phyloP scores from a whole-genome alignment of 495 filamentous ascomycete species.

The Wilcoxina mikolae region DNA sequence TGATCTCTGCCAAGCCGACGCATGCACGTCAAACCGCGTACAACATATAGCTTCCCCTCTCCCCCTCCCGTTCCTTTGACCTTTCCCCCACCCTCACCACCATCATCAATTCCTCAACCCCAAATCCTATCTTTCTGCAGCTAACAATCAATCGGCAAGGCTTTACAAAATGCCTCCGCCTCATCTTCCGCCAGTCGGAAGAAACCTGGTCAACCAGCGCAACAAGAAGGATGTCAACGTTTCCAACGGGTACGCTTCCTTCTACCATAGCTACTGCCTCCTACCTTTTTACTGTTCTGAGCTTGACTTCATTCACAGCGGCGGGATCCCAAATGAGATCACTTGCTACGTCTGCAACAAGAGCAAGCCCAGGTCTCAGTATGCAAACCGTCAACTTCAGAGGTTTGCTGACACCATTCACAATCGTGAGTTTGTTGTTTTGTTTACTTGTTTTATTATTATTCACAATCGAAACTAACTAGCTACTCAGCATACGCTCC shows the following conservation, averaged over 20 bases:
- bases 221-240: background rate
- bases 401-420: slow-evolving; percentile 12
- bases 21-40: no score
- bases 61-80: no score
- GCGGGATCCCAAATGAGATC: slow-evolving; percentile 10
- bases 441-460: background rate
- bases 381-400: slow-evolving; percentile 20
- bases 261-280: no score
- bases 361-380: slow-evolving; percentile 13
- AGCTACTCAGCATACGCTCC: slow-evolving; percentile 2
- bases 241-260: background rate
- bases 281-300: no score
- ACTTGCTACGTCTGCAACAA: slow-evolving; percentile 16
- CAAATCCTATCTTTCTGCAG: no score
- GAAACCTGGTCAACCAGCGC: slow-evolving; percentile 9
- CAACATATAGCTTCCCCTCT: no score
- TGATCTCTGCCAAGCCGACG: no score
- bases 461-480: background rate
- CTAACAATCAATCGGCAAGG: no score
- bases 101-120: no score
- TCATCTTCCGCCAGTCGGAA: background rate
- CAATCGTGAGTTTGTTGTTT: background rate
- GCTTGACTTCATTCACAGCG: no score
- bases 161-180: background rate
- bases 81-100: no score